These are phyloP conservation scores for Pleurotus tuoliensis DNA, from an alignment of 768 basidiomycete species.

Conservation along the genomic window DNA sequence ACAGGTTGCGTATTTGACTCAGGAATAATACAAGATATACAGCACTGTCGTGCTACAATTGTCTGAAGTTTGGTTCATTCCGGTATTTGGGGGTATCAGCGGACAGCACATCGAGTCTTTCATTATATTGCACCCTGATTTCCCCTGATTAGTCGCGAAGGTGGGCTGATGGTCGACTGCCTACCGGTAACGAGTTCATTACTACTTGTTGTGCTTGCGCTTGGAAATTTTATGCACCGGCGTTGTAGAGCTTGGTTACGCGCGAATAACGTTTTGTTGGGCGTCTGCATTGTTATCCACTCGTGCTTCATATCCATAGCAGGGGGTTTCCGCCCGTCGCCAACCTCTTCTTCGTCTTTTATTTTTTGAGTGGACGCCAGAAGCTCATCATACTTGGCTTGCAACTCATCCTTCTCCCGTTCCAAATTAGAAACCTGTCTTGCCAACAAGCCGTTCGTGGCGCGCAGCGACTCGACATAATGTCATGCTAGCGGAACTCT, in stretches of 20 bases:
- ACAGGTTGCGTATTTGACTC: background rate
- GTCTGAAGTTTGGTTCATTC: no score
- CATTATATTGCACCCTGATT: background rate
- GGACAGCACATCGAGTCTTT: background rate
- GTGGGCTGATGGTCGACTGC: background rate
- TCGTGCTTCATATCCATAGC: background rate
- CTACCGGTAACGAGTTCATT: background rate
- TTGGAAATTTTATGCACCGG: background rate
- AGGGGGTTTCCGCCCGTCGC: no score
- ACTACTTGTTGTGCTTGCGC: background rate
- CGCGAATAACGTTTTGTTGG: background rate
- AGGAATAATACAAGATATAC: background rate
- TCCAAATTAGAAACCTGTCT: background rate
- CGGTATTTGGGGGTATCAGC: no score
- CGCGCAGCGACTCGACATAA: background rate
- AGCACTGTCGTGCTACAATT: background rate
- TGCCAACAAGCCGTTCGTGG: background rate
- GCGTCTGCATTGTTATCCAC: background rate
- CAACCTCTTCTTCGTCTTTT: background rate
- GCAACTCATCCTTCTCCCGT: background rate
- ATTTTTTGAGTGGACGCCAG: background rate
- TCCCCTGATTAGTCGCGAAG: background rate
- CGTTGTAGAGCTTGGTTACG: background rate
- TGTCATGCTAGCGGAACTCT: background rate
- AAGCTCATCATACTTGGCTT: background rate